These are phyloP conservation scores for Trichoderma citrinoviride DNA, from an alignment of 2,329 filamentous ascomycete species.

Conservation along the genomic window DNA sequence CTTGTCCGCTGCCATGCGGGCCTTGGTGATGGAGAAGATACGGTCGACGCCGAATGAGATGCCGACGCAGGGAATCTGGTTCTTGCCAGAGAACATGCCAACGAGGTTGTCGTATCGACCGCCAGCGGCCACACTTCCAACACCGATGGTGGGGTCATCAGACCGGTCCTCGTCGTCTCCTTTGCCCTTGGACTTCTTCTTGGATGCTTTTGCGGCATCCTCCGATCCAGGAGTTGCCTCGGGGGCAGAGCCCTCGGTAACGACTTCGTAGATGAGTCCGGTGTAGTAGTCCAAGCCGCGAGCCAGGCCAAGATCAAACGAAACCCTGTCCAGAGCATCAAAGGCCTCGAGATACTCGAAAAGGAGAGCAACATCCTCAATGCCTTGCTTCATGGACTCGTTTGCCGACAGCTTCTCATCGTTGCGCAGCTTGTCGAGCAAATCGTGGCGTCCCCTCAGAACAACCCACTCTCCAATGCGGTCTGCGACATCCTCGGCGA, in stretches of 20 bases:
- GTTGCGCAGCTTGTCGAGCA: slow-evolving; percentile 66
- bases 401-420: slow-evolving; percentile 70
- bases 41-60: slow-evolving; percentile 94
- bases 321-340: slow-evolving; percentile 68
- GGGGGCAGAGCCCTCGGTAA: slow-evolving; percentile 74
- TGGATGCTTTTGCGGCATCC: slow-evolving; percentile 30
- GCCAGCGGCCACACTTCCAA: slow-evolving; percentile 85
- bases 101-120: slow-evolving; percentile 92
- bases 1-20: slow-evolving; percentile 63
- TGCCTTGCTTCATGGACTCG: slow-evolving; percentile 70
- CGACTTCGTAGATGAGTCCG: slow-evolving; percentile 83
- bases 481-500: slow-evolving; percentile 74
- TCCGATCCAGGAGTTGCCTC: slow-evolving; percentile 37
- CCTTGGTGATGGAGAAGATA: slow-evolving; percentile 90
- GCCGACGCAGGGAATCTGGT: slow-evolving; percentile 62
- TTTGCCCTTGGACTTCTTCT: slow-evolving; percentile 52
- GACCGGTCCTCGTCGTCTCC: slow-evolving; percentile 64
- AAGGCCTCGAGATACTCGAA: slow-evolving; percentile 81
- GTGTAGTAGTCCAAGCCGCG: slow-evolving; percentile 94
- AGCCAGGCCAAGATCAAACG: slow-evolving; percentile 86
- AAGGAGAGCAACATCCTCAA: slow-evolving; percentile 76
- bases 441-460: slow-evolving; percentile 69
- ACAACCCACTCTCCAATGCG: slow-evolving; percentile 84
- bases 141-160: slow-evolving; percentile 74
- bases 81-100: slow-evolving; percentile 86